A percentile compares a stretch with the other conserved stretches of the same genome.
Evolutionary conservation across 2,329 filamentous ascomycete genomes (phyloP).

Genomic region (Purpureocillium lavendulum): DNA sequence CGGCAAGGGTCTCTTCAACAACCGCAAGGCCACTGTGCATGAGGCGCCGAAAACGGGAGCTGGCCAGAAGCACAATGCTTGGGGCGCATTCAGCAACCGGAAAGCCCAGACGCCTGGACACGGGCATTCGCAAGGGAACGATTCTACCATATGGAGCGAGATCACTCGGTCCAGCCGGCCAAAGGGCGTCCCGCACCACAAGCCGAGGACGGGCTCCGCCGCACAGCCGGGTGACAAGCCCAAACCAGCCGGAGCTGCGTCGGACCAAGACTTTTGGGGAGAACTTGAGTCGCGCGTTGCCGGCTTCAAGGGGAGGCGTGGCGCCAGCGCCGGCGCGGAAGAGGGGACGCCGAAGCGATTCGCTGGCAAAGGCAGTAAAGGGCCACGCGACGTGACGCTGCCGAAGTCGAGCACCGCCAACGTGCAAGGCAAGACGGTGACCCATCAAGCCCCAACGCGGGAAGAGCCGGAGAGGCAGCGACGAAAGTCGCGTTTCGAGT

Average conservation of each 20-base stretch:
- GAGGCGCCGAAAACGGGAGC: slow-evolving; percentile 3
- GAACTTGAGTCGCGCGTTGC: slow-evolving; percentile 14
- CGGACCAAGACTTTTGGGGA: slow-evolving; percentile 14
- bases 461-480: slow-evolving; percentile 11
- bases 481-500: slow-evolving; percentile 22
- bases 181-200: slow-evolving; percentile 1
- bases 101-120: slow-evolving; percentile 8
- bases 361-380: not conserved
- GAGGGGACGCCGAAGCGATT: not conserved
- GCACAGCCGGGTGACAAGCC: not conserved
- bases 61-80: slow-evolving; percentile 8
- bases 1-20: not conserved
- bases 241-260: not conserved
- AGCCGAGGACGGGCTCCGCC: not conserved
- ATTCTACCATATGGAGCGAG: slow-evolving; percentile 9
- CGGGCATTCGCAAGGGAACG: slow-evolving; percentile 6
- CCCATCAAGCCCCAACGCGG: not conserved
- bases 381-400: not conserved
- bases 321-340: slow-evolving; percentile 1
- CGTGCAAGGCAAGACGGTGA: not conserved
- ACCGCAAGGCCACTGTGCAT: not conserved
- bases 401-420: not conserved
- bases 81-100: slow-evolving; percentile 13
- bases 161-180: slow-evolving; percentile 7
- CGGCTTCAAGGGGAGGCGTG: slow-evolving; percentile 6